These are phyloP conservation scores for Alternaria infectoria DNA, from an alignment of 2,329 filamentous ascomycete species.

Conservation along the genomic window DNA sequence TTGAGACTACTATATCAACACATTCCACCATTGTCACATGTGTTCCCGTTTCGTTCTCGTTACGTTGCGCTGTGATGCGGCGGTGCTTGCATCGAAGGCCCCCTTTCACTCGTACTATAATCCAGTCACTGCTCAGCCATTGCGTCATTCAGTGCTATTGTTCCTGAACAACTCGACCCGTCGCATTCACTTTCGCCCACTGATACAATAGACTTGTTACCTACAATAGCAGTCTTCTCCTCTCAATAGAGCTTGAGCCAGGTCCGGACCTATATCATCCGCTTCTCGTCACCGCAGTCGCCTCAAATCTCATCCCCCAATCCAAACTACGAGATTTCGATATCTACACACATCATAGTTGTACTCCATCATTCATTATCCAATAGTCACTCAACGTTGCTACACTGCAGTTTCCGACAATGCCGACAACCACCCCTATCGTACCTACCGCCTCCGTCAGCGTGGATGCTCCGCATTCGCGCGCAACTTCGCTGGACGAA, in stretches of 20 bases:
- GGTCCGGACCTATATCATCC: not conserved
- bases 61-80: not conserved
- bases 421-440: not conserved
- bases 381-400: not conserved
- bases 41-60: not conserved
- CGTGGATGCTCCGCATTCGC: not conserved
- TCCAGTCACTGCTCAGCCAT: not conserved
- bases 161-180: not conserved
- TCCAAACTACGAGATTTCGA: not conserved
- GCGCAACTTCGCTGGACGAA: not conserved
- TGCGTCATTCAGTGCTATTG: not conserved
- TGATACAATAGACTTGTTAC: accelerated
- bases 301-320: not conserved
- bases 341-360: too few relatives aligned
- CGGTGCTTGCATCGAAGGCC: not conserved
- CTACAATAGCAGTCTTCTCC: not conserved
- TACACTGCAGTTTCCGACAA: not conserved
- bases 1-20: not conserved
- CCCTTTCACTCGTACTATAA: not conserved
- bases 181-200: not conserved
- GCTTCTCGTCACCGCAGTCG: not conserved
- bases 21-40: not conserved
- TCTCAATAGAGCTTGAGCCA: not conserved
- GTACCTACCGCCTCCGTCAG: not conserved
- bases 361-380: not conserved